A percentile compares a stretch with the other conserved stretches of the same genome.
phyloP scores from a whole-genome alignment of 1,284 basidiomycete species.

The Pyrrhoderma lamaoense region DNA sequence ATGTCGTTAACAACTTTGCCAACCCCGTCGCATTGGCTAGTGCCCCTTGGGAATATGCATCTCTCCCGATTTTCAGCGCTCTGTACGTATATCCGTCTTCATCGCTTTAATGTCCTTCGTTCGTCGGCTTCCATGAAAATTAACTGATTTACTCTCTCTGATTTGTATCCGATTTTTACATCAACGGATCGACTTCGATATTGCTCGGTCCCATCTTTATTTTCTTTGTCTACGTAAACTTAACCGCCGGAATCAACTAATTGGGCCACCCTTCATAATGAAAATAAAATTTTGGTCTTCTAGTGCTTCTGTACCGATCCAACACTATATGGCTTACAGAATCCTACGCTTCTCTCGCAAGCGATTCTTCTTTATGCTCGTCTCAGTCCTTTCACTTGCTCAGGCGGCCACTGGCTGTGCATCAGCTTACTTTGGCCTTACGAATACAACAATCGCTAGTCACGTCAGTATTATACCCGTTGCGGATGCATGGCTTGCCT shows the following conservation, averaged over 20 bases:
- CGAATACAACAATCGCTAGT: neutral
- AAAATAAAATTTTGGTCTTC: neutral
- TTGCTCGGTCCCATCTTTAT: too few relatives aligned
- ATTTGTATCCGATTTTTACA: too few relatives aligned
- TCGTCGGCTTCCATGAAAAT: neutral
- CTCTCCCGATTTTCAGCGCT: slow-evolving; percentile 27
- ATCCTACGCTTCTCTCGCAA: slow-evolving; percentile 10
- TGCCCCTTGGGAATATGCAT: slow-evolving; percentile 28
- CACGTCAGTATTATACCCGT: slow-evolving; percentile 10
- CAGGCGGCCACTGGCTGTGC: slow-evolving; percentile 5
- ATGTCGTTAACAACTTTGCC: slow-evolving; percentile 27
- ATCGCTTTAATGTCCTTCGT: too few relatives aligned
- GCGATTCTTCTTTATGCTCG: neutral
- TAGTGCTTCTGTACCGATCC: slow-evolving; percentile 13
- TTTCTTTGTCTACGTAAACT: too few relatives aligned
- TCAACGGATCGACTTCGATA: too few relatives aligned
- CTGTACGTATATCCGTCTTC: slow-evolving; percentile 9
- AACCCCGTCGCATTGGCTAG: slow-evolving; percentile 23
- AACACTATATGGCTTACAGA: slow-evolving; percentile 12
- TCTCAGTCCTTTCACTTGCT: slow-evolving; percentile 4
- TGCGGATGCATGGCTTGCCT: slow-evolving; percentile 12
- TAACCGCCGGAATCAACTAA: too few relatives aligned
- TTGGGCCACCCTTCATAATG: too few relatives aligned
- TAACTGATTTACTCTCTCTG: neutral
- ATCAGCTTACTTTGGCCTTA: slow-evolving; percentile 2